Evolutionary conservation across 768 basidiomycete genomes (phyloP), one percentile per base, ranked within the genome.

Genomic region (Solioccasus polychromus): DNA sequence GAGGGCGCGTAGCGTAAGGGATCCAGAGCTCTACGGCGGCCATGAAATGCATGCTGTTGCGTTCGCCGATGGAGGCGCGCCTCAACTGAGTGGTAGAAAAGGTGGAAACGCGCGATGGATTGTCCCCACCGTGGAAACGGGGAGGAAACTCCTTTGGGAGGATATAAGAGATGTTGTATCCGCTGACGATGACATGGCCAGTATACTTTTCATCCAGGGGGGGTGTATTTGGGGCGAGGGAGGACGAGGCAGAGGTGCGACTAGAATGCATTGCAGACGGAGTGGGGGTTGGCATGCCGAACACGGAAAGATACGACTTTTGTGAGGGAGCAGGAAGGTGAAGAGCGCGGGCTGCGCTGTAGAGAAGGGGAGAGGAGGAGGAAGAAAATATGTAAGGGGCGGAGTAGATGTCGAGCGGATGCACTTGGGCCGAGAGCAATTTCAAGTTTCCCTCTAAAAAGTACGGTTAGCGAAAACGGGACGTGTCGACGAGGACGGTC

Each of bases 21-120:
- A 85, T 75, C 76, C 79, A 81, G 64, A 91, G 73, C 49, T 88
- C 85, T 40, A 91, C 76, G 3, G 82, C 88, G 12, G 83, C 88
- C 84, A 91, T 85, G 62, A 89, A 90, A 36, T 88, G 83, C 37
- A 79, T 72, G 29, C 70, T 71, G 41, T 74, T 78, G 44, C 75
- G 77, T 40, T 85, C 84, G 41, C 56, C 50, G 42, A 85, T 52
- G 10, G 85, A 85, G 10, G 71, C 55, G 19, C 83, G 71, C 44
- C 84, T 71, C 43, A 69, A 64, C 45, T 64, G 70, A 23, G 61
- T 56, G 14, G 58, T 41, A 20, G 63, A 54, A 28, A 60, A 58
- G 31, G 59, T 30, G 0, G 65, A 63, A 37, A 48, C 43, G 19
- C 58, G 63, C 11, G 40, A 25, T 17, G 49, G 42, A 31, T 50